These are phyloP conservation scores for Butyriboletus appendiculatus DNA, from an alignment of 1,284 basidiomycete species.

Conservation along the genomic window DNA sequence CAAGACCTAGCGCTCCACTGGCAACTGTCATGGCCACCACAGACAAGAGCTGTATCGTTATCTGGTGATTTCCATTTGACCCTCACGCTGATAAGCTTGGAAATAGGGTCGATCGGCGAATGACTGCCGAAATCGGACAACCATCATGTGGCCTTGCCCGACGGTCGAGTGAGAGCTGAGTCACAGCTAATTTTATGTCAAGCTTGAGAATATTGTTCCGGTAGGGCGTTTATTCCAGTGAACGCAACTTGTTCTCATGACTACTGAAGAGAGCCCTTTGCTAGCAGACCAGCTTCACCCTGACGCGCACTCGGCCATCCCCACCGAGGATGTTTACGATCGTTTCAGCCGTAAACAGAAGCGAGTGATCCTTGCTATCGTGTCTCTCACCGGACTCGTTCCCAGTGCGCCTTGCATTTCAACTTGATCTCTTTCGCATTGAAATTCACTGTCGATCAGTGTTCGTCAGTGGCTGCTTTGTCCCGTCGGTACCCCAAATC, in stretches of 20 bases:
- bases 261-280: conserved; percentile 22
- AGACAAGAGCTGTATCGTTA: too few relatives aligned
- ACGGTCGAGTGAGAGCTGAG: too few relatives aligned
- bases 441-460: conserved; percentile 31
- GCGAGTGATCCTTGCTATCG: conserved; percentile 41
- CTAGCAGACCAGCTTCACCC: conserved; percentile 12
- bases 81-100: not conserved
- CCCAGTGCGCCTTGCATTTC: conserved; percentile 18
- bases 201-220: not conserved
- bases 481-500: conserved; percentile 50
- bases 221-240: not conserved
- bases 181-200: too few relatives aligned
- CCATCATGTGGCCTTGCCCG: not conserved
- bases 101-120: not conserved
- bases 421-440: not conserved
- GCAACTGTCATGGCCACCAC: too few relatives aligned
- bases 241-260: conserved; percentile 12
- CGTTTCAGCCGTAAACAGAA: conserved; percentile 42
- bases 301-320: not conserved
- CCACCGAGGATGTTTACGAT: conserved; percentile 39
- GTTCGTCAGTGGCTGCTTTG: conserved; percentile 45
- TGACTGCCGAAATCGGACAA: not conserved
- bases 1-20: not conserved
- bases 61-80: not conserved
- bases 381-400: conserved; percentile 35